Base-by-base conservation (phyloP, 306 rosid species). In the Begonia loranthoides region DNA sequence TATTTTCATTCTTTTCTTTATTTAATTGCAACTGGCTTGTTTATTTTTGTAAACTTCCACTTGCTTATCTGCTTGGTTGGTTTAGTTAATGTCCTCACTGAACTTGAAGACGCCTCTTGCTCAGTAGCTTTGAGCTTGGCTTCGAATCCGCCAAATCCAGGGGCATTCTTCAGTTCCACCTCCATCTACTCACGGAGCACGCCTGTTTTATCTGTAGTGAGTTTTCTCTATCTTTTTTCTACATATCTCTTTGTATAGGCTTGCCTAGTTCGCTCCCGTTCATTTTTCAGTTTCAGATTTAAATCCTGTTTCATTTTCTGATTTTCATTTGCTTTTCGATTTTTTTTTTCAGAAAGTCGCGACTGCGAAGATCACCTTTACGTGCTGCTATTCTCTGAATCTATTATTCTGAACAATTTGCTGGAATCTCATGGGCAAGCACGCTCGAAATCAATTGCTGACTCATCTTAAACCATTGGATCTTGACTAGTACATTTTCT, bases 401-500 rank as follows among this genome's bases (percentile, higher is more conserved):
- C 17, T 47, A 59, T 61, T 57, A 70, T 54, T 51, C 5, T 64
- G 68, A 69, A 56, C 79, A 69, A 83, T 75, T 61, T 64, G 57
- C 52, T 66, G 61, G 68, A 70, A 66, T 51, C 55, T 28, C 66
- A 61, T 21, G 59, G 10, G 49, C 41, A 63, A 56, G 13, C 70
- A 49, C 57, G 67, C 45, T 57, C 56, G 54, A 70, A 66, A 64
- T 46, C 57, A 60, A 43, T 62, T 73, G 69, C 45, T 50, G 63
- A 61, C 59, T 54, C 59, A 36, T 58, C 47, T 57, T 59, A 67
- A 66, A 59, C 61, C 60, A 62, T 58, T 49, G 72, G 76, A 63
- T 72, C 78, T 75, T 69, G 79, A 73, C 67, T 71, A 53, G 76
- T 72, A 58, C 73, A 56, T 71, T 76, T 76, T 82, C 80, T 83